Evolutionary conservation across 2,329 filamentous ascomycete species (phyloP).

Genomic region (Fusarium dimerum): DNA sequence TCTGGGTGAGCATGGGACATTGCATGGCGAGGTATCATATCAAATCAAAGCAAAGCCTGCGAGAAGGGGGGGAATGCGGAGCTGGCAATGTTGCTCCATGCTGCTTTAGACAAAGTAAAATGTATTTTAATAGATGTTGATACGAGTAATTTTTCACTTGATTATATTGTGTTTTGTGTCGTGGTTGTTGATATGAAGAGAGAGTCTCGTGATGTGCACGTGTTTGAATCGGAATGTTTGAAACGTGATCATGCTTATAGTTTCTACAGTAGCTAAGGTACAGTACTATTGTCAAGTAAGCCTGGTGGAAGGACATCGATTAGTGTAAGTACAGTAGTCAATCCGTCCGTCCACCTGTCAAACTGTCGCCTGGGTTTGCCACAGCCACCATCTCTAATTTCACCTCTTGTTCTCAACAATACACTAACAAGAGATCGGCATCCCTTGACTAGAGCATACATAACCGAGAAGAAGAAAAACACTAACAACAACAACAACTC

Average conservation of each 20-base stretch:
- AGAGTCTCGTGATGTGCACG: too few relatives aligned
- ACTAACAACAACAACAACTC: too few relatives aligned
- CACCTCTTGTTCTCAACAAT: neutral
- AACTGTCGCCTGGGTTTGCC: neutral
- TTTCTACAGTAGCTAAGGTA: too few relatives aligned
- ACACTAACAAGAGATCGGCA: too few relatives aligned
- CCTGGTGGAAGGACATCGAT: too few relatives aligned
- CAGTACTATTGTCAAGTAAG: too few relatives aligned
- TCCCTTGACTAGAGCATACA: neutral
- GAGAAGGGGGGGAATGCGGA: constrained; percentile 4
- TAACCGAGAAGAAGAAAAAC: too few relatives aligned
- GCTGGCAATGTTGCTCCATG: constrained; percentile 20
- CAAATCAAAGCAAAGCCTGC: constrained; percentile 19
- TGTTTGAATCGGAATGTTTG: too few relatives aligned
- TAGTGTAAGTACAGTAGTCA: too few relatives aligned
- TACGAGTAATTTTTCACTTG: constrained; percentile 9
- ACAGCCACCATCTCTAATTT: neutral
- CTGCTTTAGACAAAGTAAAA: constrained; percentile 36
- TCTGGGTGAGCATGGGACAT: neutral
- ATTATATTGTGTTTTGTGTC: neutral
- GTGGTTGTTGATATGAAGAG: too few relatives aligned
- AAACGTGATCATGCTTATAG: too few relatives aligned
- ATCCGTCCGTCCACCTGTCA: neutral
- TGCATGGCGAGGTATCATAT: constrained; percentile 7
- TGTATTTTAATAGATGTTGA: constrained; percentile 47